Evolutionary conservation across 2,329 filamentous ascomycete species (phyloP).

Genomic region (Botrytis porri): DNA sequence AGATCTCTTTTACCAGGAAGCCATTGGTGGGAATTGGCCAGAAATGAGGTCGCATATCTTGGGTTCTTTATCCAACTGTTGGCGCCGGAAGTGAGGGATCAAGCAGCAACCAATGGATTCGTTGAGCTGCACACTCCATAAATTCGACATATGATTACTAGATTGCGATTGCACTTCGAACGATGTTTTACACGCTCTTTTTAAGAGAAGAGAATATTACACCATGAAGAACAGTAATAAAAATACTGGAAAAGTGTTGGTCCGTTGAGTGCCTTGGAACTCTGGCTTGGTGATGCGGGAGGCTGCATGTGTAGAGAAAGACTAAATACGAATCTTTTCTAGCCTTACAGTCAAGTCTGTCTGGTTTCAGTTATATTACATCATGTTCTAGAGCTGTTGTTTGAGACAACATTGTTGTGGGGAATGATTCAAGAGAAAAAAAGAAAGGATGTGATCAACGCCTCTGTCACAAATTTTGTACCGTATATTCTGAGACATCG

Average conservation of each 20-base stretch:
- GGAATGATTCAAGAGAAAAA: constrained; percentile 1
- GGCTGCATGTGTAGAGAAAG: constrained; percentile 6
- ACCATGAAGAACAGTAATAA: not conserved
- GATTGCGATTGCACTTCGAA: no score
- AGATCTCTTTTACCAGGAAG: not conserved
- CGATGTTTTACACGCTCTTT: not conserved
- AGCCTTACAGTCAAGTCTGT: constrained; percentile 10
- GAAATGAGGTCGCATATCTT: not conserved
- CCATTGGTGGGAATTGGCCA: not conserved
- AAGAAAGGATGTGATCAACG: constrained; percentile 12
- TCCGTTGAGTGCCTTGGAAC: not conserved
- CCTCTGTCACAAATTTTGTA: not conserved
- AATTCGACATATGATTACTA: not conserved
- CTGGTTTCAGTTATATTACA: not conserved
- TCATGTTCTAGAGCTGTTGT: not conserved
- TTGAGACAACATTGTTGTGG: not conserved
- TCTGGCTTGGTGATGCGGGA: not conserved
- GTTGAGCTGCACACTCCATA: not conserved
- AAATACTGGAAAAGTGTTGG: not conserved
- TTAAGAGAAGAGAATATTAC: not conserved
- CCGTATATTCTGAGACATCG: not conserved
- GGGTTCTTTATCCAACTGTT: not conserved
- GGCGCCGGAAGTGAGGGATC: not conserved
- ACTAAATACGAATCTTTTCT: not conserved
- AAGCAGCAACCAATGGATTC: not conserved